Evolutionary conservation across 2,329 filamentous ascomycete genomes (phyloP), one percentile per base, ranked within the genome.

Genomic region (Leptosphaerulina australis): DNA sequence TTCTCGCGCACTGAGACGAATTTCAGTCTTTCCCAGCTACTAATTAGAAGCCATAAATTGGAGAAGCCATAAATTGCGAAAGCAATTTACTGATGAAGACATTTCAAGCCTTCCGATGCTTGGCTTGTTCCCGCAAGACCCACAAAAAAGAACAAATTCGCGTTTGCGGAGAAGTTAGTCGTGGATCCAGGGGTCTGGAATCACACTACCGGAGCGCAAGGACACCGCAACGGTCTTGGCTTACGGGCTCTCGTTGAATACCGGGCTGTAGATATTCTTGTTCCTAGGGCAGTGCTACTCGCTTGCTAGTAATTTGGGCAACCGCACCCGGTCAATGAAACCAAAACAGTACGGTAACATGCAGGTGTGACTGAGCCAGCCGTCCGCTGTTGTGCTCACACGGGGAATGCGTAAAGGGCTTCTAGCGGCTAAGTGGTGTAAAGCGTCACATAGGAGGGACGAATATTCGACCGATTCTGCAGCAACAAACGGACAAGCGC

Each of bases 381-480:
- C 36, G 35, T 10, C 30, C 24, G 24, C 36, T 36, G 41, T 22
- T 36, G 41, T 45, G 48, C 29, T 30, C 36, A 36, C 18, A 21
- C n/a, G 26, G 14, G 20, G 35, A 37, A 45, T 33, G 41, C 25
- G 29, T 9, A 15, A 14, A 38, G 9, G 25, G 33, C n/a, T 29
- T 21, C 18, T 36, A 20, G 29, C 40, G 47, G 34, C 21, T 18
- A 35, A 25, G 29, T 7, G 14, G 26, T 36, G 36, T 25, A 41
- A 24, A 24, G 36, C 14, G 36, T 31, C 21, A 20, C 36, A 37
- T 17, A 47, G 6, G 36, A 31, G 33, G 51, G 52, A 51, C 47
- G 47, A 51, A 55, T 35, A 22, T 51, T 51, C 29, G 33, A 26
- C 48, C 48, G 48, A 35, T 21, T 25, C 30, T 41, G 17, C n/a